Conservation (phyloP, 139 green algal species). For the Eudorina sp. region DNA sequence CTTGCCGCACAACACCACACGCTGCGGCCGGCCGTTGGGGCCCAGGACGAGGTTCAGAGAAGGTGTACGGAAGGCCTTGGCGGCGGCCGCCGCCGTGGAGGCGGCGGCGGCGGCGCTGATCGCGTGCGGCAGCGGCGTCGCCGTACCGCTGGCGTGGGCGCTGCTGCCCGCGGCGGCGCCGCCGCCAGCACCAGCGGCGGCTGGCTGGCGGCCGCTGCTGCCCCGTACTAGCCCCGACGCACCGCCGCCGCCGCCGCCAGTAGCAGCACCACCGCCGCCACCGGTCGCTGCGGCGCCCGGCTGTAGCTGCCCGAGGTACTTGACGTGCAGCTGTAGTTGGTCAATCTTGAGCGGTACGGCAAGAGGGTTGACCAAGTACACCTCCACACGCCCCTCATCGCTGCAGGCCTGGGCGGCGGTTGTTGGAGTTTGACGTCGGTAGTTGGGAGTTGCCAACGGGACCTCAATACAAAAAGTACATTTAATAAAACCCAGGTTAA, state of each 20-base stretch:
- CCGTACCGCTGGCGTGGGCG: not conserved
- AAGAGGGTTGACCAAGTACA: slow-evolving; percentile 79
- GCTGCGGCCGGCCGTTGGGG: slow-evolving; percentile 61
- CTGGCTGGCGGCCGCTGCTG: slow-evolving; percentile 14
- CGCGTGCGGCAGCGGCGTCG: not conserved
- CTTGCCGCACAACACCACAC: slow-evolving; percentile 60
- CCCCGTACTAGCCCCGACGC: not conserved
- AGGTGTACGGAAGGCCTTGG: slow-evolving; percentile 53
- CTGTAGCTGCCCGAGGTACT: slow-evolving; percentile 22
- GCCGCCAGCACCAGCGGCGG: not conserved
- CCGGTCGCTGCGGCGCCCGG: slow-evolving; percentile 34
- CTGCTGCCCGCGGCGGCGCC: not conserved
- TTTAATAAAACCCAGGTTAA: no score
- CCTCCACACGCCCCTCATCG: slow-evolving; percentile 76
- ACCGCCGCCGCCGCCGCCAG: no score
- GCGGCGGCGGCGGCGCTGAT: not conserved
- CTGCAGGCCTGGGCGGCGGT: slow-evolving; percentile 68
- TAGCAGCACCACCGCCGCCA: no score
- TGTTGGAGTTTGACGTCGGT: no score
- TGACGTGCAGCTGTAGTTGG: slow-evolving; percentile 48
- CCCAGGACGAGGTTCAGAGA: slow-evolving; percentile 65
- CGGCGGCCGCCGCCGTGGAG: not conserved
- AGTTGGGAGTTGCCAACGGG: no score
- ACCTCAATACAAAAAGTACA: no score
- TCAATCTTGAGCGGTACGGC: slow-evolving; percentile 67